Evolutionary conservation across 176 grass and related monocot species (phyloP).

Genomic region (Neostapfia colusana): DNA sequence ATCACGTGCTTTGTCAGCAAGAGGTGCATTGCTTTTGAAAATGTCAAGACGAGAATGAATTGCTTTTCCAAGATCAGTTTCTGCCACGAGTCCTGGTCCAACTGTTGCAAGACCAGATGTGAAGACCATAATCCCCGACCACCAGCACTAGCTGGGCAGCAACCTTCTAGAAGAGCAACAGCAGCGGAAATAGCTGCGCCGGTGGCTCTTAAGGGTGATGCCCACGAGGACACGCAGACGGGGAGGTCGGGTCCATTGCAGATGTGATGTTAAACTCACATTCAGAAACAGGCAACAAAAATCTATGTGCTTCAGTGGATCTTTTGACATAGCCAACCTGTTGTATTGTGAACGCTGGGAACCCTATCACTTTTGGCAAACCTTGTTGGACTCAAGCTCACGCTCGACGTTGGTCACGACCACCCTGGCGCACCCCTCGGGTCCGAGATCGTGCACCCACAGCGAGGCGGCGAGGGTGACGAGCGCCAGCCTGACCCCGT

Average conservation of each 20-base stretch:
- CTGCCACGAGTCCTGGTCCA: slow-evolving; percentile 81
- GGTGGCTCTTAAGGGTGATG: slow-evolving; percentile 65
- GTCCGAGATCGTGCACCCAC: slow-evolving; percentile 82
- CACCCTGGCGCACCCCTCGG: slow-evolving; percentile 64
- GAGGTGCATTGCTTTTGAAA: slow-evolving; percentile 62
- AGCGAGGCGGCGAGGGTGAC: slow-evolving; percentile 80
- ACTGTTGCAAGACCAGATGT: slow-evolving; percentile 84
- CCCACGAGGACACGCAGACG: slow-evolving; percentile 49
- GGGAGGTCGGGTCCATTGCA: slow-evolving; percentile 64
- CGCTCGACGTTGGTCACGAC: slow-evolving; percentile 74
- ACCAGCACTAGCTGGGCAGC: slow-evolving; percentile 54
- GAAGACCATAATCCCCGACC: slow-evolving; percentile 87
- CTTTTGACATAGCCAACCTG: slow-evolving; percentile 55
- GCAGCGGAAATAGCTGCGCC: slow-evolving; percentile 83
- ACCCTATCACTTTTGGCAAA: slow-evolving; percentile 42
- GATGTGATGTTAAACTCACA: slow-evolving; percentile 95
- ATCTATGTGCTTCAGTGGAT: slow-evolving; percentile 49
- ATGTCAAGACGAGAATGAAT: slow-evolving; percentile 88
- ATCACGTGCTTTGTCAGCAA: slow-evolving; percentile 57
- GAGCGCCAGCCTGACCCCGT: slow-evolving; percentile 58
- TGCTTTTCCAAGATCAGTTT: slow-evolving; percentile 70
- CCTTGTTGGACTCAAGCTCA: slow-evolving; percentile 72
- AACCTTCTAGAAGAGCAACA: slow-evolving; percentile 87
- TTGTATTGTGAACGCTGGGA: slow-evolving; percentile 43
- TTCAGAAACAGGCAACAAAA: slow-evolving; percentile 83